phyloP scores from a whole-genome alignment of 441 rosid species.

The Francoa sonchifolia region DNA sequence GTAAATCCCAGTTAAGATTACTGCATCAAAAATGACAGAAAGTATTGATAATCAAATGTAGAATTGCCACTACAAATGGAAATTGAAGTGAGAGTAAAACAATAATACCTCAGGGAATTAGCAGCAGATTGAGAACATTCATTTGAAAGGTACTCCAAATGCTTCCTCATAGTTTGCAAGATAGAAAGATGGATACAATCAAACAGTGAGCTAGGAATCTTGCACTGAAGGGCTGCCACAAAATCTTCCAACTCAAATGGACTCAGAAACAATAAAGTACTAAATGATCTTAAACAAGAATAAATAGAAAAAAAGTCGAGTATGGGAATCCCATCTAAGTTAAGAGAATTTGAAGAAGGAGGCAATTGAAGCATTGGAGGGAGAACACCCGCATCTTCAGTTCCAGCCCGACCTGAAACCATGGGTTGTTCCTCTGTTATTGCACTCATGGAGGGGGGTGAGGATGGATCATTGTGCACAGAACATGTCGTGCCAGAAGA shows the following conservation, averaged over 20 bases:
- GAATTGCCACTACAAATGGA: neutral
- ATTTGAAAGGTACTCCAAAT: slow-evolving; percentile 38
- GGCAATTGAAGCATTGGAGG: slow-evolving; percentile 52
- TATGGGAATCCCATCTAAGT: slow-evolving; percentile 36
- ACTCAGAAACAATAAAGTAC: slow-evolving; percentile 50
- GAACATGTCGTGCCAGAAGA: slow-evolving; percentile 13
- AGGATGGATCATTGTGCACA: slow-evolving; percentile 19
- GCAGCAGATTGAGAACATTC: slow-evolving; percentile 53
- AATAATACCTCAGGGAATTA: slow-evolving; percentile 52
- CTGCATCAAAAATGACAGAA: slow-evolving; percentile 28
- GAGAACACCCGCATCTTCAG: slow-evolving; percentile 23
- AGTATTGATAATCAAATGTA: slow-evolving; percentile 1
- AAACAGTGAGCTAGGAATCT: slow-evolving; percentile 31
- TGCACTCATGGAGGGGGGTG: slow-evolving; percentile 45
- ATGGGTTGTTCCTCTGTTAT: slow-evolving; percentile 41
- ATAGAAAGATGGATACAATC: slow-evolving; percentile 53
- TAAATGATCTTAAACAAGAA: slow-evolving; percentile 58
- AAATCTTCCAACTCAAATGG: slow-evolving; percentile 68
- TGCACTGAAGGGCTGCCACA: slow-evolving; percentile 38
- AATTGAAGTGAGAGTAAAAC: slow-evolving; percentile 7
- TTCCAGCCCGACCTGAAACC: slow-evolving; percentile 13
- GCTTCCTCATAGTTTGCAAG: slow-evolving; percentile 41
- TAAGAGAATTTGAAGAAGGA: slow-evolving; percentile 35
- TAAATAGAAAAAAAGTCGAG: slow-evolving; percentile 43
- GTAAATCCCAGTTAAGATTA: slow-evolving; percentile 58